These are phyloP conservation scores for Calvatia gigantea DNA, from an alignment of 768 basidiomycete genomes.

Conservation along the genomic window DNA sequence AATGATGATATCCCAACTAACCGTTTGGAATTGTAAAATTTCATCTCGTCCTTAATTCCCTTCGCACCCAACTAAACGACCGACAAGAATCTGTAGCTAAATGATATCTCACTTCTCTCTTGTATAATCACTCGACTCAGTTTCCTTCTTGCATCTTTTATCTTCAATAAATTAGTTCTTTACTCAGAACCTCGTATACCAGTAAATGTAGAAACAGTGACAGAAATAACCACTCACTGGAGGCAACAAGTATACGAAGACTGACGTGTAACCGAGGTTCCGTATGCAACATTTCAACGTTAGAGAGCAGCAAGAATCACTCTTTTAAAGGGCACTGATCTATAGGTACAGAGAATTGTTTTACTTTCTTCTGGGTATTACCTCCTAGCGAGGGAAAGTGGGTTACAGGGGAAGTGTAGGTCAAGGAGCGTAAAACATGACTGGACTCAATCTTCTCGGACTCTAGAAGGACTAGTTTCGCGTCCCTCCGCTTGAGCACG, in stretches of 20 bases:
- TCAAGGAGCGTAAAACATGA: neutral
- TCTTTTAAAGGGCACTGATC: conserved; percentile 3
- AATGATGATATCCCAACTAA: neutral
- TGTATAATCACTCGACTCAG: no score
- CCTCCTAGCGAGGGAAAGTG: neutral
- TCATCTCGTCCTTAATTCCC: neutral
- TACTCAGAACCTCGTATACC: neutral
- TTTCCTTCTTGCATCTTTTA: neutral
- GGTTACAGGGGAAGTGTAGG: neutral
- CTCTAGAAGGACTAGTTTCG: conserved; percentile 23
- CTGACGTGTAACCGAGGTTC: no score
- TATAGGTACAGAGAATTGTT: neutral
- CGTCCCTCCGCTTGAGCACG: conserved; percentile 34
- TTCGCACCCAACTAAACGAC: neutral
- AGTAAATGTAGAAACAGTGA: no score
- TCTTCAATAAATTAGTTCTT: neutral
- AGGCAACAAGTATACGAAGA: conserved; percentile 2
- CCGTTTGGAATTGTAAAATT: neutral
- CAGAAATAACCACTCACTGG: neutral
- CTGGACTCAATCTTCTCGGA: conserved; percentile 18
- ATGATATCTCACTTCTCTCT: neutral
- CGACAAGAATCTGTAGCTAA: conserved; percentile 9
- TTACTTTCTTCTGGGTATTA: neutral
- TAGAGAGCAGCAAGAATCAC: neutral
- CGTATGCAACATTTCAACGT: neutral